phyloP scores from a whole-genome alignment of 495 filamentous ascomycete genomes.

The Aspergillus saccharolyticus region DNA sequence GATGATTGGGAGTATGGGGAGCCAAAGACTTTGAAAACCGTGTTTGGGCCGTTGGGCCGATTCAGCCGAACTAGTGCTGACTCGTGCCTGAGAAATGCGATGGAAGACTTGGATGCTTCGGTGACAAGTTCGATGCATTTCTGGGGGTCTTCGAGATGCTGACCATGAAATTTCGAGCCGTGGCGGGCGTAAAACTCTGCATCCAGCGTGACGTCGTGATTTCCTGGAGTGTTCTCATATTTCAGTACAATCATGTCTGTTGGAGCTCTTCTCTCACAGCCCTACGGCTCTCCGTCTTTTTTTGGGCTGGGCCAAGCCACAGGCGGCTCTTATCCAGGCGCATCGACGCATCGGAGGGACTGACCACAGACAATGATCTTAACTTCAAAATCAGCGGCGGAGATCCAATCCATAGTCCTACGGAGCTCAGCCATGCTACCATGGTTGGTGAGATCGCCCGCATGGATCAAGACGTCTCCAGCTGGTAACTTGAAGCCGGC shows the following conservation, averaged over 20 bases:
- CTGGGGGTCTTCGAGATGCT: slow-evolving; percentile 50
- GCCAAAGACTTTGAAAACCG: slow-evolving; percentile 68
- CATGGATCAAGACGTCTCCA: slow-evolving; percentile 58
- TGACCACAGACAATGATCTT: slow-evolving; percentile 57
- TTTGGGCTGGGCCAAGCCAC: neutral
- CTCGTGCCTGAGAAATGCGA: slow-evolving; percentile 63
- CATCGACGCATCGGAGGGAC: slow-evolving; percentile 8
- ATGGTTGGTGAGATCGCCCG: slow-evolving; percentile 56
- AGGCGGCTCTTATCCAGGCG: neutral
- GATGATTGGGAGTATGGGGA: slow-evolving; percentile 63
- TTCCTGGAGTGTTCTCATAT: slow-evolving; percentile 44
- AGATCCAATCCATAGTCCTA: slow-evolving; percentile 53
- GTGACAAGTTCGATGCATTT: slow-evolving; percentile 53
- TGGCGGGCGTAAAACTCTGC: slow-evolving; percentile 53
- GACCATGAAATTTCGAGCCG: slow-evolving; percentile 54
- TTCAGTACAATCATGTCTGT: neutral
- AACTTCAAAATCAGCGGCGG: slow-evolving; percentile 48
- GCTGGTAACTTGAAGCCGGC: slow-evolving; percentile 50
- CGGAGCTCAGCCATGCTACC: slow-evolving; percentile 49
- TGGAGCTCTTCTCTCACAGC: neutral
- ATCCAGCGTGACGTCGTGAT: slow-evolving; percentile 77
- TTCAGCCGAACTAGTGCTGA: slow-evolving; percentile 52
- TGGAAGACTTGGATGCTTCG: slow-evolving; percentile 41
- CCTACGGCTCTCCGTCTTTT: neutral
- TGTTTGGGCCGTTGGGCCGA: slow-evolving; percentile 55